phyloP scores from a whole-genome alignment of 768 basidiomycete species.

The Mycena polygramma region DNA sequence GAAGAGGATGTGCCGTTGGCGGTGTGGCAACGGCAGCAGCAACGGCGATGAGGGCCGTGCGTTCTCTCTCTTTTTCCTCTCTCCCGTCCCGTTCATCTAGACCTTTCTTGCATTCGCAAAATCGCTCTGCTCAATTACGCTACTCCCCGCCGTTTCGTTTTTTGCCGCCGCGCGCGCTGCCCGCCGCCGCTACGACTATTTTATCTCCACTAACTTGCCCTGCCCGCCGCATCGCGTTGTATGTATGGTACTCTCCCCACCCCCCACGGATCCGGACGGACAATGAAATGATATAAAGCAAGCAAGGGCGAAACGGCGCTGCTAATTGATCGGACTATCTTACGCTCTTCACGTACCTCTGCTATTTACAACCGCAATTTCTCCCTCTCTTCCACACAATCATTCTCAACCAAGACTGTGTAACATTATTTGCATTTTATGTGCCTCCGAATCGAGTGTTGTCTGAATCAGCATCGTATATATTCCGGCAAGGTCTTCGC shows the following conservation, averaged over 20 bases:
- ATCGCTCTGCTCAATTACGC: slow-evolving; percentile 14
- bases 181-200: slow-evolving; percentile 17
- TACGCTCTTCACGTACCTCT: slow-evolving; percentile 15
- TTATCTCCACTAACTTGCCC: slow-evolving; percentile 35
- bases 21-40: slow-evolving; percentile 80
- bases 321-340: slow-evolving; percentile 32
- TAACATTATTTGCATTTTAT: slow-evolving; percentile 31
- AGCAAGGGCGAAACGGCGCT: slow-evolving; percentile 18
- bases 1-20: slow-evolving; percentile 89
- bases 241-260: slow-evolving; percentile 24
- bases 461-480: neutral
- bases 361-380: slow-evolving; percentile 26
- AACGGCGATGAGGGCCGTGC: slow-evolving; percentile 55
- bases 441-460: neutral
- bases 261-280: slow-evolving; percentile 34
- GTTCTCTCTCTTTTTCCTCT: slow-evolving; percentile 4
- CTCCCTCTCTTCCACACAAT: neutral
- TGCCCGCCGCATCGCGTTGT: slow-evolving; percentile 36
- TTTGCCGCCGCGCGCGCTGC: too few species aligned
- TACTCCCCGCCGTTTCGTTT: slow-evolving; percentile 18
- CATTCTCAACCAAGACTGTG: slow-evolving; percentile 21
- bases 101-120: slow-evolving; percentile 30
- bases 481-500: neutral
- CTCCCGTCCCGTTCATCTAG: slow-evolving; percentile 31
- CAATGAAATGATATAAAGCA: slow-evolving; percentile 25